phyloP scores from a whole-genome alignment of 2,329 filamentous ascomycete genomes.

The Apiospora rasikravindrae region DNA sequence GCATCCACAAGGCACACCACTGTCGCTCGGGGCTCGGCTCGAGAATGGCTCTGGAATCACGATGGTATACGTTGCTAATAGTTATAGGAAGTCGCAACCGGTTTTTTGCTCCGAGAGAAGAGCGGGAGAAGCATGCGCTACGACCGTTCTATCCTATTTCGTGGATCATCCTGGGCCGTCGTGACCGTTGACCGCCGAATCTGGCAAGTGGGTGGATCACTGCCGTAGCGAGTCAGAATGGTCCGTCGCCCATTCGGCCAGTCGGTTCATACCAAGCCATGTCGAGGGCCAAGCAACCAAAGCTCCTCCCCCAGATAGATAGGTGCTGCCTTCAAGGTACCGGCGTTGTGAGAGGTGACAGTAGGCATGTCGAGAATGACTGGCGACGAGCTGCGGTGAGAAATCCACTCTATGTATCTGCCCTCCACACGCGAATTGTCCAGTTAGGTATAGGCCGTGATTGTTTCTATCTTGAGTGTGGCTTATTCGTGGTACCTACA shows the following conservation, averaged over 20 bases:
- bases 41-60: not conserved
- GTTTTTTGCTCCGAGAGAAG: slow-evolving; percentile 1
- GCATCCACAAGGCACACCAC: not conserved
- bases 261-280: not conserved
- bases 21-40: not conserved
- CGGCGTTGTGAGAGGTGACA: not conserved
- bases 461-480: not conserved
- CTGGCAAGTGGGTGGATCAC: not conserved
- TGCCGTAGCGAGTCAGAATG: slow-evolving; percentile 2
- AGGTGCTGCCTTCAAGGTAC: not conserved
- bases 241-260: not conserved
- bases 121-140: slow-evolving; percentile 16
- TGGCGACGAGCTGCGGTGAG: slow-evolving; percentile 9
- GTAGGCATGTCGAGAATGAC: not conserved
- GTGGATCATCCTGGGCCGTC: slow-evolving; percentile 15
- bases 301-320: not conserved
- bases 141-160: not conserved
- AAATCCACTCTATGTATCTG: not conserved
- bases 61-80: not conserved
- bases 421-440: slow-evolving; percentile 2
- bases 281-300: not conserved
- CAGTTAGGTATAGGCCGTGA: slow-evolving; percentile 12
- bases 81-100: slow-evolving; percentile 5
- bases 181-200: slow-evolving; percentile 16
- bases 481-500: slow-evolving; percentile 1